Base-by-base conservation (phyloP, 768 basidiomycete species). In the Dendrothele bispora region DNA sequence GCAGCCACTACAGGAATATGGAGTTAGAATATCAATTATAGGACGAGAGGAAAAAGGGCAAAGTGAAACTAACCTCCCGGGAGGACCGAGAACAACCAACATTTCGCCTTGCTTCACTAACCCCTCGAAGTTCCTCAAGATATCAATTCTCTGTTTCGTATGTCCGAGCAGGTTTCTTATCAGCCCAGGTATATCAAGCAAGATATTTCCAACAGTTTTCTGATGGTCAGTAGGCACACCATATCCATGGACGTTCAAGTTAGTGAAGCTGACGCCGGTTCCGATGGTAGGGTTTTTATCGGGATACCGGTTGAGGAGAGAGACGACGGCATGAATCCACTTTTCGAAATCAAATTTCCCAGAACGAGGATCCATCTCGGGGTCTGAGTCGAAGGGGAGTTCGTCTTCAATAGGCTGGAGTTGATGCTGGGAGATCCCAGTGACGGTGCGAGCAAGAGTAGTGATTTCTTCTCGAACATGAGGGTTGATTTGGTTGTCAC, bases 91-190 rank as follows among this genome's bases (percentile, higher is more conserved):
- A 3, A 71, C 68, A 46, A 75, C 72, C 25, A 79, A 64, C 77
- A 82, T 74, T 61, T 82, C 77, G 12, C 78, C 78, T 0, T 72
- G 63, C 28, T 70, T 66, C 7, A 79, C 56, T 4, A 71, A 53
- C 15, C 77, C 79, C 18, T 76, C 72, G 37, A 80, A 74, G 38
- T 63, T 64, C 21, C 72, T 63, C 35, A 81, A 63, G 39, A 80
- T 76, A 39, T 65, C 54, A 46, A 46, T 46, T 22, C 45, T 25
- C 20, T 44, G 30, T 43, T 41, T 50, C 49, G 67, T 58, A 17
- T 62, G 58, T 26, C 64, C 64, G 3, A 58, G 4, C 39, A 37
- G 35, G 14, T 49, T 43, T 42, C 46, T 46, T 20, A 49, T 38
- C 4, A 34, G 32, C 10, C 50, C 44, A 39, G 50, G 17, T 32